Evolutionary conservation across 2,329 filamentous ascomycete genomes (phyloP), one percentile per base, ranked within the genome.

Genomic region (Phaeomoniella chlamydospora): DNA sequence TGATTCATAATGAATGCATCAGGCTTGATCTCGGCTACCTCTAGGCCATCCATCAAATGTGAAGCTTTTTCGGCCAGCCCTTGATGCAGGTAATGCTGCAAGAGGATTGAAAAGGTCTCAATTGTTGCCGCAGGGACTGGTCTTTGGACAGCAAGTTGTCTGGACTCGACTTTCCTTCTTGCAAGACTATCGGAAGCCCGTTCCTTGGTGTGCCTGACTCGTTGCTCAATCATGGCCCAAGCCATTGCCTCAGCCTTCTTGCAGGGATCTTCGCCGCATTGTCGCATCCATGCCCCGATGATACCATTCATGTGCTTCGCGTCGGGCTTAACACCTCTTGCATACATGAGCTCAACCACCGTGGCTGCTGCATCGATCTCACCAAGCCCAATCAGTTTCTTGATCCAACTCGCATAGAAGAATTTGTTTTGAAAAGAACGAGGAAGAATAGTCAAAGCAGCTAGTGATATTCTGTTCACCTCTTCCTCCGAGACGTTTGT

Each of bases 361-460:
- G 74, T 72, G 36, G 72, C 67, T 3, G 84, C 83, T 2, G 78
- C 80, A 38, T 80, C 71, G 11, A 82, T 58, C 43, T 85, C 72
- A 2, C 75, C 76, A 39, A 77, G 72, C 12, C 77, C 78, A 38
- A 92, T 80, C 5, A 92, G 70, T 34, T 80, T 75, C 56, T 88
- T 88, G 49, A 93, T 69, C 87, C 86, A 94, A 48, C 84, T 87
- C 19, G 79, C 81, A 45, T 86, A 80, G 56, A 94, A 83, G 56
- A 85, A 88, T 43, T 79, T 77, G 54, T 92, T 90, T 32, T 65
- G 60, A 37, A 70, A 67, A 19, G 53, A 54, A 10, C 56, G 52
- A 3, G 74, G 74, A 14, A 79, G 50, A 17, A 63, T 50, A 3
- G 64, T 63, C 16, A 78, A 50, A 2, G 62, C 62, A 6, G 61